These are phyloP conservation scores for Tolypocladium tropicale DNA, from an alignment of 2,329 filamentous ascomycete species.

Conservation along the genomic window DNA sequence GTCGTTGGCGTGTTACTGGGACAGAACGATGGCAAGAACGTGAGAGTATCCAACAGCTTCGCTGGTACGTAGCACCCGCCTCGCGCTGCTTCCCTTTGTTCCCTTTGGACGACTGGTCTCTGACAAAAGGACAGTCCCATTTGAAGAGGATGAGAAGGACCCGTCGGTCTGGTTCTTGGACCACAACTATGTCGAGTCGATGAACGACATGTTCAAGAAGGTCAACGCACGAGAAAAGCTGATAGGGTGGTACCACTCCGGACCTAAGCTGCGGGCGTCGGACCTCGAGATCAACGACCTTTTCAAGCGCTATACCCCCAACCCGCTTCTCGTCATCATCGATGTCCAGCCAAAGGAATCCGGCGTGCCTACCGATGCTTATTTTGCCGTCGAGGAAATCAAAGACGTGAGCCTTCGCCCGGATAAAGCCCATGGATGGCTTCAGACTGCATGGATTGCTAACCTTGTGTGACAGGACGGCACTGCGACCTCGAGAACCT, in stretches of 20 bases:
- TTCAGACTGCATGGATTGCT: background rate
- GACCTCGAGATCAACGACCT: constrained; percentile 99
- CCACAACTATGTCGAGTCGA: constrained; percentile 98
- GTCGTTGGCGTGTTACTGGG: constrained; percentile 92
- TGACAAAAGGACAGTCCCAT: constrained; percentile 57
- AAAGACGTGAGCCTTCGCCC: constrained; percentile 65
- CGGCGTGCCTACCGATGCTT: constrained; percentile 94
- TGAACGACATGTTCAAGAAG: constrained; percentile 99
- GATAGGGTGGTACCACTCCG: constrained; percentile 99
- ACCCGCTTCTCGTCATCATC: constrained; percentile 92
- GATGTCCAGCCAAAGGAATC: constrained; percentile 98
- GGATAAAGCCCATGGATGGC: background rate
- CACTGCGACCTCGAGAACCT: constrained; percentile 92
- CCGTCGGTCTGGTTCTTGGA: constrained; percentile 98
- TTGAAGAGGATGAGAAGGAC: constrained; percentile 98
- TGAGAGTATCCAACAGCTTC: constrained; percentile 97
- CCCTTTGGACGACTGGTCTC: constrained; percentile 4
- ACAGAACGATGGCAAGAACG: constrained; percentile 92
- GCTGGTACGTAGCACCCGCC: constrained; percentile 58
- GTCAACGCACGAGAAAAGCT: constrained; percentile 98
- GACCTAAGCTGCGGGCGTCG: constrained; percentile 89
- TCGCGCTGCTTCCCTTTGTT: background rate
- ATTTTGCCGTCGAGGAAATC: constrained; percentile 98
- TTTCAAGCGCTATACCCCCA: constrained; percentile 97
- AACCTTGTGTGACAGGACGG: constrained; percentile 56